These are phyloP conservation scores for Podospora australis DNA, from an alignment of 495 filamentous ascomycete species.

Conservation along the genomic window DNA sequence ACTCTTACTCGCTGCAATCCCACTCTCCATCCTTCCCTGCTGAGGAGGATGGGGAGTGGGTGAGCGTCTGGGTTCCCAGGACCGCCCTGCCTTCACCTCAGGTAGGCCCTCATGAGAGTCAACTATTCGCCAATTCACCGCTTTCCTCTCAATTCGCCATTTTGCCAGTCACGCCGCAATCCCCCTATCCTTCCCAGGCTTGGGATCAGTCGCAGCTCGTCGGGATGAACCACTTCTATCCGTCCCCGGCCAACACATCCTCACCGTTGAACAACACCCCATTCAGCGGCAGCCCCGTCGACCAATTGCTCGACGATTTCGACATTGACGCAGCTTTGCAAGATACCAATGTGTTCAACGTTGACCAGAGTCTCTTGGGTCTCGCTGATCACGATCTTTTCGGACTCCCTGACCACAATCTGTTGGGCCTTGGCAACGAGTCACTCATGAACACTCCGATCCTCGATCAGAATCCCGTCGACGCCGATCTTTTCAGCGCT, in stretches of 20 bases:
- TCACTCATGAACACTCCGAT: no score
- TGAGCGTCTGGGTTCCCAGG: constrained; percentile 3
- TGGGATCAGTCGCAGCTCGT: not conserved
- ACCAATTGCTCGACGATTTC: not conserved
- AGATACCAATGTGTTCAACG: not conserved
- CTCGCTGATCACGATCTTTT: no score
- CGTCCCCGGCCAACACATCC: constrained; percentile 2
- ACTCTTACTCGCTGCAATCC: not conserved
- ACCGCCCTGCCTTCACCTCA: constrained; percentile 1
- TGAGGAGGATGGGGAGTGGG: constrained; percentile 14
- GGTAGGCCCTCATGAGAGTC: not conserved
- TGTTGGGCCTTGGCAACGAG: no score
- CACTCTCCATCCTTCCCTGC: constrained; percentile 3
- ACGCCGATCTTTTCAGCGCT: no score
- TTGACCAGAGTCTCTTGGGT: no score
- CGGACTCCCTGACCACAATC: no score
- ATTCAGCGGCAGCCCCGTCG: not conserved
- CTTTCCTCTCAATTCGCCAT: not conserved
- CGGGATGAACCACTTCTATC: not conserved
- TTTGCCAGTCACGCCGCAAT: not conserved
- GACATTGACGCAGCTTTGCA: not conserved
- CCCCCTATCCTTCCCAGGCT: not conserved
- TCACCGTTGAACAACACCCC: not conserved
- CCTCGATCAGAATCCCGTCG: no score
- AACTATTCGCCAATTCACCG: not conserved